These are phyloP conservation scores for Arachis hypogaea DNA, from an alignment of 306 rosid species.

Conservation along the genomic window DNA sequence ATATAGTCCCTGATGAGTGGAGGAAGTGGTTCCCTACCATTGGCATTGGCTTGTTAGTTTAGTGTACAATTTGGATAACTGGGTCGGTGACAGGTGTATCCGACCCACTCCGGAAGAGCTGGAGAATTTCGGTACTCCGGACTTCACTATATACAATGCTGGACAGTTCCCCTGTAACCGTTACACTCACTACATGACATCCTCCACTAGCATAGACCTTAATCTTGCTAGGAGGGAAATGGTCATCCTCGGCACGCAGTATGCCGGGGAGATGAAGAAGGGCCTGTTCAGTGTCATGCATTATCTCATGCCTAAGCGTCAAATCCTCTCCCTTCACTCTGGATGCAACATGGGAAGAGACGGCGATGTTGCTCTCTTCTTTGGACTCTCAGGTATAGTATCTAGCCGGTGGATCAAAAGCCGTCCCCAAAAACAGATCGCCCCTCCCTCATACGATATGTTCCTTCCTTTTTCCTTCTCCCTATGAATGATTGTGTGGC, in stretches of 20 bases:
- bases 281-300: constrained; percentile 94
- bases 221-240: constrained; percentile 90
- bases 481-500: constrained; percentile 6
- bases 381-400: constrained; percentile 90
- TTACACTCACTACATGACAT: constrained; percentile 93
- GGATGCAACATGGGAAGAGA: constrained; percentile 88
- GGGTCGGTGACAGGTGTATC: constrained; percentile 91
- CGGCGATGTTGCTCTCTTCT: constrained; percentile 96
- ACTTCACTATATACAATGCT: constrained; percentile 95
- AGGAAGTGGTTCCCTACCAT: constrained; percentile 32
- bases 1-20: constrained; percentile 18
- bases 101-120: constrained; percentile 91
- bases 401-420: constrained; percentile 3
- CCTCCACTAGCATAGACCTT: constrained; percentile 89
- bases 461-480: constrained; percentile 35
- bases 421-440: no score
- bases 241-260: constrained; percentile 96
- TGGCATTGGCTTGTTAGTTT: constrained; percentile 15
- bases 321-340: constrained; percentile 83
- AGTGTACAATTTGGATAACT: constrained; percentile 74
- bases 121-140: constrained; percentile 89
- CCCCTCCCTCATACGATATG: constrained; percentile 33
- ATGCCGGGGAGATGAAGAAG: constrained; percentile 98
- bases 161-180: constrained; percentile 97
- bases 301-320: constrained; percentile 88